Conservation (phyloP, 2,329 filamentous ascomycete genomes). For the Coccinonectria pachysandricola region DNA sequence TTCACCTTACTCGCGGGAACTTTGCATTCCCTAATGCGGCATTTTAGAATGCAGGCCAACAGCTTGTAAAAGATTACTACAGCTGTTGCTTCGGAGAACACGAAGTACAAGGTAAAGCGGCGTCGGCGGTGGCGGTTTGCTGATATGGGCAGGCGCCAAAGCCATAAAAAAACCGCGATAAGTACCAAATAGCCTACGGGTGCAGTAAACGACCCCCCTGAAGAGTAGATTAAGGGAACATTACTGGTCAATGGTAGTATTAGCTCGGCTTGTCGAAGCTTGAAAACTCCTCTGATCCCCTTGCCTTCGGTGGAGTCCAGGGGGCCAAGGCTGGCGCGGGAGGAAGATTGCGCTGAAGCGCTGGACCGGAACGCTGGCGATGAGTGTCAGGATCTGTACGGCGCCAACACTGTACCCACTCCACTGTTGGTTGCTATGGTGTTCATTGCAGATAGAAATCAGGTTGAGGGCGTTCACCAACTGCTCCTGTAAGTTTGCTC, state of each 20-base stretch:
- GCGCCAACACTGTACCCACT: too few species aligned
- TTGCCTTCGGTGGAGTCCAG: conserved; percentile 14
- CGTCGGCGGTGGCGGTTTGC: conserved; percentile 16
- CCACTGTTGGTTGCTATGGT: too few species aligned
- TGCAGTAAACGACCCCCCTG: conserved; percentile 9
- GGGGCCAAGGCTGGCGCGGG: conserved; percentile 8
- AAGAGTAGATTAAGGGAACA: conserved; percentile 9
- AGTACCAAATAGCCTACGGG: too few species aligned
- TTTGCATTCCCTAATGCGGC: too few species aligned
- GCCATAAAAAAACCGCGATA: too few species aligned
- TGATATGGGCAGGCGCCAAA: conserved; percentile 1
- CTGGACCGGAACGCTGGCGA: conserved; percentile 12
- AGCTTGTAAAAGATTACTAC: conserved; percentile 9
- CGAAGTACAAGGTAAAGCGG: conserved; percentile 12
- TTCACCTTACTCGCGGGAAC: too few species aligned
- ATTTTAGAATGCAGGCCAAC: too few species aligned
- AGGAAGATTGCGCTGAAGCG: conserved; percentile 10
- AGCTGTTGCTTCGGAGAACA: conserved; percentile 8
- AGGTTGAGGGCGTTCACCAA: too few species aligned
- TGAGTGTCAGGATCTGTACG: too few species aligned
- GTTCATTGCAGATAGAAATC: too few species aligned
- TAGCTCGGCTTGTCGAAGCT: conserved; percentile 15
- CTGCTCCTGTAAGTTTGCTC: too few species aligned
- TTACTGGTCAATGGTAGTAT: too few species aligned
- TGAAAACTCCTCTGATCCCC: conserved; percentile 11